A percentile compares a stretch with the other conserved stretches of the same genome.
phyloP scores from a whole-genome alignment of 202 grass and related monocot genomes.

The Elaeis oleifera region DNA sequence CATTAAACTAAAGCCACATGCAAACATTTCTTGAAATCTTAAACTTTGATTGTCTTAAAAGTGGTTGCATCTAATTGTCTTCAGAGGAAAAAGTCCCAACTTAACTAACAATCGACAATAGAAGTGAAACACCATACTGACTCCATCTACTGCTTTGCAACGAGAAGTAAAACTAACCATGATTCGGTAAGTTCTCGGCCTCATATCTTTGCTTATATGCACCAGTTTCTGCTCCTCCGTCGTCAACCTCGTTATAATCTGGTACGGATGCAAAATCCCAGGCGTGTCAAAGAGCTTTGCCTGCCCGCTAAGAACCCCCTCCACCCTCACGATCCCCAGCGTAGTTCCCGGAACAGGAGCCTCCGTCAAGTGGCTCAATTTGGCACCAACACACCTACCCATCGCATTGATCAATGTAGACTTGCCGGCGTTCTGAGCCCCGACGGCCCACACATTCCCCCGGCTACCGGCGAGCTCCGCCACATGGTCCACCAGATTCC shows the following conservation, averaged over 20 bases:
- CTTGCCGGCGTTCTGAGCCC: conserved; percentile 72
- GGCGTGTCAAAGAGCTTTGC: too few species aligned
- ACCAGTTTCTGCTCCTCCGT: conserved; percentile 71
- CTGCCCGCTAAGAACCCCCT: conserved; percentile 30
- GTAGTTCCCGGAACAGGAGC: conserved; percentile 80
- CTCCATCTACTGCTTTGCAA: too few species aligned
- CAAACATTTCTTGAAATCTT: too few species aligned
- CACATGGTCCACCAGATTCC: conserved; percentile 59
- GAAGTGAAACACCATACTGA: too few species aligned
- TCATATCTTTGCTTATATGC: conserved; percentile 63
- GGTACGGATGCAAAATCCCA: too few species aligned
- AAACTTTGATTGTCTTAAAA: too few species aligned
- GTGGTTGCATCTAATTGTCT: too few species aligned
- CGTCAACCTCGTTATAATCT: conserved; percentile 44
- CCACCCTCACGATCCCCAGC: conserved; percentile 55
- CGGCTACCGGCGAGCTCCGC: conserved; percentile 47
- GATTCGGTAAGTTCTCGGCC: conserved; percentile 72
- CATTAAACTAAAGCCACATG: too few species aligned
- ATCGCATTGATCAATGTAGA: conserved; percentile 84
- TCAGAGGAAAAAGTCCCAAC: too few species aligned
- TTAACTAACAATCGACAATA: too few species aligned
- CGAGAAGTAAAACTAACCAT: conserved; percentile 32
- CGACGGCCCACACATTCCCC: conserved; percentile 90
- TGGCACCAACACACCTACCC: conserved; percentile 41
- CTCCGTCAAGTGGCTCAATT: conserved; percentile 52